These are phyloP conservation scores for Zostera marina DNA, from an alignment of 116 monocot genomes.

Conservation along the genomic window DNA sequence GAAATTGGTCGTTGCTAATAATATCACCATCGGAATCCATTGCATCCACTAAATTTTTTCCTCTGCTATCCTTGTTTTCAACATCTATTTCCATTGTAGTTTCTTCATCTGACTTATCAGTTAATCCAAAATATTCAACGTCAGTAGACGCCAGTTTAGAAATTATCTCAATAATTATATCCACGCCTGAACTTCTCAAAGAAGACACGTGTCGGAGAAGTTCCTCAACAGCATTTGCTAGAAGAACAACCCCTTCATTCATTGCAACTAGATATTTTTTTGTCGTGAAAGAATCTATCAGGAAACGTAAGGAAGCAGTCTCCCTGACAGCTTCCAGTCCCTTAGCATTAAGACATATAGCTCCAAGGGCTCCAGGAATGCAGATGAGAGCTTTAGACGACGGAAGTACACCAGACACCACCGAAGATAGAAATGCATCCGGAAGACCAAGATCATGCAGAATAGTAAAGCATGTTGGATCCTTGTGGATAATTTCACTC, in stretches of 20 bases:
- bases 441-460: conserved; percentile 76
- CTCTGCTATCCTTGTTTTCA: conserved; percentile 50
- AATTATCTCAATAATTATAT: conserved; percentile 86
- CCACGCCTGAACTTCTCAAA: conserved; percentile 74
- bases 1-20: conserved; percentile 69
- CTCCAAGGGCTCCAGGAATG: conserved; percentile 95
- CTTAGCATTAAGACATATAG: conserved; percentile 87
- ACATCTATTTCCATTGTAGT: conserved; percentile 81
- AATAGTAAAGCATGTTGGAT: conserved; percentile 74
- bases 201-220: conserved; percentile 90
- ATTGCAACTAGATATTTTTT: conserved; percentile 90
- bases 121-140: conserved; percentile 25
- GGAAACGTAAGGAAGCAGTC: conserved; percentile 56
- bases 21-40: conserved; percentile 53
- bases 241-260: conserved; percentile 97
- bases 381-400: conserved; percentile 89
- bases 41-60: conserved; percentile 55
- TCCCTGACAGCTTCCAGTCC: conserved; percentile 84
- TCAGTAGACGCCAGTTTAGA: conserved; percentile 48
- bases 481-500: conserved; percentile 99
- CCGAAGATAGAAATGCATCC: conserved; percentile 80
- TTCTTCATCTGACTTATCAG: conserved; percentile 28
- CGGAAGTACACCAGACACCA: conserved; percentile 62
- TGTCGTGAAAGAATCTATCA: conserved; percentile 70
- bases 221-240: conserved; percentile 97